These are phyloP conservation scores for Cladosporium sp. DNA, from an alignment of 2,329 filamentous ascomycete species.

Conservation along the genomic window DNA sequence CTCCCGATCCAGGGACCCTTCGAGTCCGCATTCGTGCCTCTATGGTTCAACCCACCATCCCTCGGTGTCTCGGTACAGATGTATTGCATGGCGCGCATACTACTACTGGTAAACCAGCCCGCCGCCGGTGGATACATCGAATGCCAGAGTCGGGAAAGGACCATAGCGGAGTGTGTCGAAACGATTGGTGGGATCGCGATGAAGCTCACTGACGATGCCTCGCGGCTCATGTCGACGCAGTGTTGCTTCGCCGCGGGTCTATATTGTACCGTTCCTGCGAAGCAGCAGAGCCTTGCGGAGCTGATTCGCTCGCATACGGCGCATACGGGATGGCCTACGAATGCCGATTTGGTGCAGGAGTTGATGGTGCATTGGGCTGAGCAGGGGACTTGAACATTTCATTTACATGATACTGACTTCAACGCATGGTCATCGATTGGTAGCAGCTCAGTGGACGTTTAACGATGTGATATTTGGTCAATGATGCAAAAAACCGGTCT, in stretches of 20 bases:
- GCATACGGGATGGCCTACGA: slow-evolving; percentile 40
- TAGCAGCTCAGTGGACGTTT: too few species aligned
- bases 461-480: too few species aligned
- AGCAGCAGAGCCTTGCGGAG: slow-evolving; percentile 35
- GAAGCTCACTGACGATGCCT: slow-evolving; percentile 39
- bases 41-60: slow-evolving; percentile 50
- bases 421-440: too few species aligned
- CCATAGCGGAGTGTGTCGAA: slow-evolving; percentile 45
- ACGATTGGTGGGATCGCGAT: slow-evolving; percentile 49
- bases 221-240: slow-evolving; percentile 42
- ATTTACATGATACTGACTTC: too few species aligned
- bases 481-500: too few species aligned
- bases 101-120: slow-evolving; percentile 52
- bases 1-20: slow-evolving; percentile 38
- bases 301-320: slow-evolving; percentile 36
- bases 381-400: slow-evolving; percentile 2
- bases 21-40: slow-evolving; percentile 43
- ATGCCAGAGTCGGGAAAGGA: slow-evolving; percentile 42
- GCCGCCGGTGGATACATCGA: slow-evolving; percentile 47
- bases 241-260: slow-evolving; percentile 42
- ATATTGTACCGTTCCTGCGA: slow-evolving; percentile 37
- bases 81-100: slow-evolving; percentile 50
- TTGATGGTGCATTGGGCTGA: slow-evolving; percentile 22
- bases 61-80: slow-evolving; percentile 48
- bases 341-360: slow-evolving; percentile 27